phyloP scores from a whole-genome alignment of 495 filamentous ascomycete species.

The Talaromyces adpressus region DNA sequence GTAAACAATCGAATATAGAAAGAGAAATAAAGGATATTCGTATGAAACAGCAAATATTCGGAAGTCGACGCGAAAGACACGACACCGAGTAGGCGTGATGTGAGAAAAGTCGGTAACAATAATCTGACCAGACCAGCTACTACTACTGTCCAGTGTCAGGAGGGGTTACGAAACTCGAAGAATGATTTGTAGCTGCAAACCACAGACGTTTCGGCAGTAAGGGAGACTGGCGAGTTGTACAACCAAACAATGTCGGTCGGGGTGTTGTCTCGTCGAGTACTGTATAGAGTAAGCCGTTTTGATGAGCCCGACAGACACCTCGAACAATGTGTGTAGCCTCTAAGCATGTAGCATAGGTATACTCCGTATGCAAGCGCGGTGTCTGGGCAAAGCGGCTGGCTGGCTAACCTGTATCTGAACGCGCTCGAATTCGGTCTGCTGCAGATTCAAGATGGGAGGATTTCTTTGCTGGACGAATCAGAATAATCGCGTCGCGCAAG shows the following conservation, averaged over 20 bases:
- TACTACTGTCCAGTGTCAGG: neutral
- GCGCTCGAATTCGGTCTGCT: constrained; percentile 19
- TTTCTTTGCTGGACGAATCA: neutral
- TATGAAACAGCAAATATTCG: neutral
- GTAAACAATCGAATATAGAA: neutral
- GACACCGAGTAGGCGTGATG: neutral
- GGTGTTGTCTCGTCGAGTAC: neutral
- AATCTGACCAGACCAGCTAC: neutral
- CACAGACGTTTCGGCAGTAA: neutral
- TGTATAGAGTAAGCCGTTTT: neutral
- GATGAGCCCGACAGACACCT: neutral
- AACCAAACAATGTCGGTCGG: neutral
- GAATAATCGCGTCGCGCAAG: neutral
- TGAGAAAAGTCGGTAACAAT: neutral
- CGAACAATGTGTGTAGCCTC: neutral
- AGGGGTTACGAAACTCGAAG: neutral
- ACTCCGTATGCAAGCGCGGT: constrained; percentile 1
- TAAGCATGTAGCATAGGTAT: neutral
- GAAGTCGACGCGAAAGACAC: neutral
- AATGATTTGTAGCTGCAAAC: neutral
- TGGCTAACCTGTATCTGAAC: neutral
- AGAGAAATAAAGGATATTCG: neutral
- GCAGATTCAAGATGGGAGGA: neutral
- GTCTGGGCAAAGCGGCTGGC: constrained; percentile 1
- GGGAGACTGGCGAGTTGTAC: neutral